A percentile compares a stretch with the other conserved stretches of the same genome.
Conservation (phyloP, 2,329 filamentous ascomycete species). For the Sporothrix brasiliensis region DNA sequence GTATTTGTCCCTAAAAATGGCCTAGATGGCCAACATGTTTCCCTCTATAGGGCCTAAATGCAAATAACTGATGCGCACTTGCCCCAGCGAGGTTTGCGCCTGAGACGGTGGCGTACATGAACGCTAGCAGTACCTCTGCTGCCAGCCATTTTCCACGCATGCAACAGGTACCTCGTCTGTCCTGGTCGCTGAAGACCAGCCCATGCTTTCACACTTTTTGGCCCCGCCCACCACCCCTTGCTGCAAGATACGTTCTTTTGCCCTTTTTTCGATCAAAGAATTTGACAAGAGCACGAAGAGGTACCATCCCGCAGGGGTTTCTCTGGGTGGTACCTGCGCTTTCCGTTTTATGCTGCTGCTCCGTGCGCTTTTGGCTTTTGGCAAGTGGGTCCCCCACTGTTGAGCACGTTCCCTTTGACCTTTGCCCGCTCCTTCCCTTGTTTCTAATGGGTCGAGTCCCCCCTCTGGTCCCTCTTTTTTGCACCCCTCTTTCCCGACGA, state of each 20-base stretch:
- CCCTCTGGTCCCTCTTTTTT: conserved; percentile 1
- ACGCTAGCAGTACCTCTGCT: neutral
- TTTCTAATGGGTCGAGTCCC: neutral
- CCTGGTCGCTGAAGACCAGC: neutral
- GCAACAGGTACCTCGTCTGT: neutral
- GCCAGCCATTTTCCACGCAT: neutral
- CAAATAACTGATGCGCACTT: neutral
- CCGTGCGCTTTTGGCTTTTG: conserved; percentile 8
- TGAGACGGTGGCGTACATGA: neutral
- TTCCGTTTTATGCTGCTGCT: conserved; percentile 8
- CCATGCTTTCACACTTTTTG: too few relatives aligned
- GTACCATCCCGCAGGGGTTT: neutral
- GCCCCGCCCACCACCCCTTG: too few relatives aligned
- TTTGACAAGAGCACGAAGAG: neutral
- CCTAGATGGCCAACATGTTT: neutral
- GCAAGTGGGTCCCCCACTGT: conserved; percentile 4
- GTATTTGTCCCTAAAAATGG: neutral
- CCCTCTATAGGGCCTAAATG: neutral
- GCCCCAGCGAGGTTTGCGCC: conserved; percentile 3
- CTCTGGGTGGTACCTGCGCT: neutral
- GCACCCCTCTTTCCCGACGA: conserved; percentile 11
- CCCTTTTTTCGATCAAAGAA: too few relatives aligned
- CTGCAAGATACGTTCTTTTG: too few relatives aligned
- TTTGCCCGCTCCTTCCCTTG: conserved; percentile 10
- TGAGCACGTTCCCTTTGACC: neutral